Base-by-base conservation (phyloP, 306 rosid genomes). In the Luffa acutangula region DNA sequence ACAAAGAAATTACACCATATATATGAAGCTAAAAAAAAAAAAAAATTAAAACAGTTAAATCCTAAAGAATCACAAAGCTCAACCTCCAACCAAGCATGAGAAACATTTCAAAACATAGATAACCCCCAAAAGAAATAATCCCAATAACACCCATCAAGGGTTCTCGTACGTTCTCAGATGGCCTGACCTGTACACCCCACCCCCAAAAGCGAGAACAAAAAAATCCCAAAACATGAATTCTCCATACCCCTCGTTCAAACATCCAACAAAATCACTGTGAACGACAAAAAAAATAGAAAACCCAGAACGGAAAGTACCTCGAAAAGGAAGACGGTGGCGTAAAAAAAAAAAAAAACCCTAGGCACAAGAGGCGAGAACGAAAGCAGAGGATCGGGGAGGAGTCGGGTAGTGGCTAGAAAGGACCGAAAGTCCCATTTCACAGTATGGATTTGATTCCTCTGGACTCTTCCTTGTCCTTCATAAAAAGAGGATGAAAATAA, bases 381-480 rank as follows among this genome's bases (percentile, higher is more conserved):
- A 25, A 2, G 57, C 20, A 78, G 75, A 78, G 53, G 80, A 77
- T 39, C 56, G 65, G 33, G 31, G 72, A 59, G 54, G 58, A 78
- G 80, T 9, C 43, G 71, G 25, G 39, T 37, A 78, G 79, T 17
- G 57, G 79, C 10, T 3, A 52, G 56, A 31, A 49, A 78, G 21
- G 48, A 18, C 18, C 56, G 58, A 33, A 33, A 77, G 82, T 75
- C 31, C 11, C 82, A 82, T 75, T 69, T 37, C 4, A 41, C n/a
- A 43, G 77, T 58, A 33, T 1, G 0, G 79, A 36, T 74, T 25
- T 31, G 33, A 36, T 13, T 81, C 31, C 15, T 39, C 17, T 48
- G 56, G 25, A 82, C 62, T 72, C 67, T 75, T 81, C 80, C 63
- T 49, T 37, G 75, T 43, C 42, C 59, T 81, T 60, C 53, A 70